Base-by-base conservation (phyloP, 768 basidiomycete genomes). In the Phanerochaete carnosa region DNA sequence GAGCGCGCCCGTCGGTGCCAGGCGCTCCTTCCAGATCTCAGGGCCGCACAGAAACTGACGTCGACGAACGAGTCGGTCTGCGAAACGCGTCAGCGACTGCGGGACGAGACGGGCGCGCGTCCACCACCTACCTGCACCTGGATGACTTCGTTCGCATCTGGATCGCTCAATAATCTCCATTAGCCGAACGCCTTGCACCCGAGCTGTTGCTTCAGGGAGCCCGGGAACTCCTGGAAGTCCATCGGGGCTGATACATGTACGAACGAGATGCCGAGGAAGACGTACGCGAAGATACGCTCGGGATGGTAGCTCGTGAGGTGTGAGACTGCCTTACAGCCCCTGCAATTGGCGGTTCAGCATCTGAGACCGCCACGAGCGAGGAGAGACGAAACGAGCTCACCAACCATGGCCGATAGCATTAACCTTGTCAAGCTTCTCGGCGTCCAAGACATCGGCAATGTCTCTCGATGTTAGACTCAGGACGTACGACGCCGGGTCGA, bases 101-200 rank as follows among this genome's bases (percentile, higher is more conserved):
- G 28, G 25, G n/a, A 4, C 2, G 16, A 30, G 45, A 26, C 15
- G n/a, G n/a, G 25, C 29, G 16, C 16, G 11, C 1, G 6, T 15
- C 19, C 8, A 16, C 15, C 15, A 67, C 74, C 19, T 55, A 79
- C 77, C 45, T 75, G 70, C 2, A 66, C 65, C 55, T 76, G 73
- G 28, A 77, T 74, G 59, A 72, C 28, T 8, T 23, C 5, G 2
- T 72, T 70, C 3, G 76, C 74, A 5, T 65, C 71, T 9, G 72
- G 71, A 43, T 65, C 64, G 3, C 58, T 61, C 33, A 80, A 66
- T 57, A 75, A 78, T 52, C 63, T 64, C 78, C 78, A 80, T 60
- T 80, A 82, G 6, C 79, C 80, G 55, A 73, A 64, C 15, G 76
- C 54, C 19, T 79, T 77, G 25, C 70, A 72, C 19, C 78, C 77